Evolutionary conservation across 2,329 filamentous ascomycete genomes (phyloP).

Genomic region (Graphilbum fragrans): DNA sequence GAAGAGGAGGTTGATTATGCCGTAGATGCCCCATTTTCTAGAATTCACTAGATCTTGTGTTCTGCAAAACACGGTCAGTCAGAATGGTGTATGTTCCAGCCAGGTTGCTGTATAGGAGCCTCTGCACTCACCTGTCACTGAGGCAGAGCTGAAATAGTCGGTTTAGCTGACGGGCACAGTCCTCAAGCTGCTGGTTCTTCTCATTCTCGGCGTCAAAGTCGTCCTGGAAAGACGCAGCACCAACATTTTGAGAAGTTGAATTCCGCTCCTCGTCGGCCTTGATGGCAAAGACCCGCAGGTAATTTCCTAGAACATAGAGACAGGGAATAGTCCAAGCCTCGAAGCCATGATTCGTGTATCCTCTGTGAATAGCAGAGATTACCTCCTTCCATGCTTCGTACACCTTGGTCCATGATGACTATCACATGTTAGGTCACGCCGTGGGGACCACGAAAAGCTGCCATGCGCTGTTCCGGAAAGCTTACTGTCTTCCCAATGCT

Average conservation of each 20-base stretch:
- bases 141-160: conserved; percentile 84
- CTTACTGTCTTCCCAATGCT: background rate
- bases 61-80: conserved; percentile 25
- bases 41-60: conserved; percentile 62
- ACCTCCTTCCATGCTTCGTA: conserved; percentile 87
- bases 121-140: conserved; percentile 60
- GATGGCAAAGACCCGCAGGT: conserved; percentile 79
- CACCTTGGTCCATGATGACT: conserved; percentile 63
- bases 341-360: conserved; percentile 65
- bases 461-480: too few relatives aligned
- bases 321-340: conserved; percentile 88
- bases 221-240: conserved; percentile 51
- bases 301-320: conserved; percentile 77
- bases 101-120: background rate
- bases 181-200: conserved; percentile 77
- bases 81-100: background rate
- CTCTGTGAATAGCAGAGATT: conserved; percentile 62
- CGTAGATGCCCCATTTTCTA: conserved; percentile 96
- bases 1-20: conserved; percentile 87
- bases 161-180: conserved; percentile 83
- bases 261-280: conserved; percentile 66
- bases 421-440: background rate
- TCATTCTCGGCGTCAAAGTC: conserved; percentile 67
- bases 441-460: too few relatives aligned
- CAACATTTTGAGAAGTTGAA: conserved; percentile 23